Base-by-base conservation (phyloP, 306 rosid genomes). In the Sechiopsis laciniata region DNA sequence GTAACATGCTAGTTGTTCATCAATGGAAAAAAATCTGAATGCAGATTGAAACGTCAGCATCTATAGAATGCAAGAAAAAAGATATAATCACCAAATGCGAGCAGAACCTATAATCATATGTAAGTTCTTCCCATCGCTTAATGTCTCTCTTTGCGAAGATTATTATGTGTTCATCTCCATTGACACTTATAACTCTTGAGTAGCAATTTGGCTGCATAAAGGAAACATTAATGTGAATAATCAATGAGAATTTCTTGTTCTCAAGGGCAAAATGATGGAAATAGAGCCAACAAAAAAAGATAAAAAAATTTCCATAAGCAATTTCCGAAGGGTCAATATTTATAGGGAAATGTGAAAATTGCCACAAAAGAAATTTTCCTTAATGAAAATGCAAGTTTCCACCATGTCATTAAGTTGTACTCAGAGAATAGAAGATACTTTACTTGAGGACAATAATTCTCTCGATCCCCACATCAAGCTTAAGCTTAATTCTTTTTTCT, bases 61-160 rank as follows among this genome's bases (percentile, higher is more conserved):
- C 78, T 55, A 63, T 71, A 56, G 72, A 8, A 22, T 63, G n/a
- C 22, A 74, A 72, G 58, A 75, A 72, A 65, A 48, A 13, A 5
- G 26, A 55, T 32, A 19, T 32, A 19, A 52, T 26, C 66, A 55
- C 15, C 60, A 16, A 45, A 71, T 61, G 55, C 73, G 76, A 75
- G 77, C 60, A 76, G 63, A 57, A 91, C 99, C 99, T 95, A 59
- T 95, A 95, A 78, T 95, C 99, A 40, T 95, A 95, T 79, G 99
- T 95, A 56, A 95, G 97, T 81, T 95, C 99, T 83, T 95, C 96
- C 97, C 97, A 95, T 75, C 88, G 89, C 79, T 89, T 91, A 56
- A 94, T 91, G 85, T 94, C 97, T 84, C 99, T 83, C 88, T 91
- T 94, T 11, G 99, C 99, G 78, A 86, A 94, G 81, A 94, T 94